Percentiles rank a stretch among this genome's conserved stretches.
Evolutionary conservation across 176 grass and related monocot genomes (phyloP).

Genomic region (Lolium multiflorum): DNA sequence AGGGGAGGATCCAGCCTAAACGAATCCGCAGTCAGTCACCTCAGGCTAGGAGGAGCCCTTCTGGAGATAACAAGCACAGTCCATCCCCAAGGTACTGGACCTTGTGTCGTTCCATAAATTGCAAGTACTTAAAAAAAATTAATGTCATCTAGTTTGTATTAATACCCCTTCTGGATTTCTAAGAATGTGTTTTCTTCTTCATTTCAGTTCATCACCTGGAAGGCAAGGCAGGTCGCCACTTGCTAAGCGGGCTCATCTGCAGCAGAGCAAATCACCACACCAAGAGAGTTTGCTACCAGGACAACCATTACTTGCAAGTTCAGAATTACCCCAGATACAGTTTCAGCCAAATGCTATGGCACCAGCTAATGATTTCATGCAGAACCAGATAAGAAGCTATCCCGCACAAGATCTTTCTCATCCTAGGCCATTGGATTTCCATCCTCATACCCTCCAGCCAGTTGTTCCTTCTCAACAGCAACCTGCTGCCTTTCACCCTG

Average conservation of each 20-base stretch:
- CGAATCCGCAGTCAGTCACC: conserved; percentile 59
- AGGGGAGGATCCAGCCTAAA: conserved; percentile 41
- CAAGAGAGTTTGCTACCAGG: conserved; percentile 18
- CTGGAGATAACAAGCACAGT: conserved; percentile 17
- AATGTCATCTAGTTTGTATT: conserved; percentile 3
- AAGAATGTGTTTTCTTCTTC: conserved; percentile 35
- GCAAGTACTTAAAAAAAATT: conserved; percentile 1
- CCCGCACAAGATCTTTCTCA: conserved; percentile 45
- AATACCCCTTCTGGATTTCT: conserved; percentile 32
- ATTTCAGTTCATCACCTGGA: conserved; percentile 68
- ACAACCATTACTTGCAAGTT: conserved; percentile 38
- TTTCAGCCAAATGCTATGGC: conserved; percentile 56
- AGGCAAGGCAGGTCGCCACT: conserved; percentile 47
- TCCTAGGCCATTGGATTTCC: conserved; percentile 46
- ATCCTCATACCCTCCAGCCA: conserved; percentile 46
- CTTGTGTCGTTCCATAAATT: conserved; percentile 6
- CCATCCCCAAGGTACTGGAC: conserved; percentile 51
- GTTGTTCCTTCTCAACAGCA: conserved; percentile 52
- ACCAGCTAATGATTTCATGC: conserved; percentile 52
- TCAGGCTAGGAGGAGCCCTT: conserved; percentile 38
- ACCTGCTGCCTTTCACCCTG: conserved; percentile 34
- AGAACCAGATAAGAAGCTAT: conserved; percentile 53
- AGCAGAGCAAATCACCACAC: conserved; percentile 35
- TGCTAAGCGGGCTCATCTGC: conserved; percentile 47
- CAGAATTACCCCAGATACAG: conserved; percentile 45